Evolutionary conservation across 108 stramenopile species (phyloP), one percentile per base, ranked within the genome.

Genomic region (Conticribra guillardii): DNA sequence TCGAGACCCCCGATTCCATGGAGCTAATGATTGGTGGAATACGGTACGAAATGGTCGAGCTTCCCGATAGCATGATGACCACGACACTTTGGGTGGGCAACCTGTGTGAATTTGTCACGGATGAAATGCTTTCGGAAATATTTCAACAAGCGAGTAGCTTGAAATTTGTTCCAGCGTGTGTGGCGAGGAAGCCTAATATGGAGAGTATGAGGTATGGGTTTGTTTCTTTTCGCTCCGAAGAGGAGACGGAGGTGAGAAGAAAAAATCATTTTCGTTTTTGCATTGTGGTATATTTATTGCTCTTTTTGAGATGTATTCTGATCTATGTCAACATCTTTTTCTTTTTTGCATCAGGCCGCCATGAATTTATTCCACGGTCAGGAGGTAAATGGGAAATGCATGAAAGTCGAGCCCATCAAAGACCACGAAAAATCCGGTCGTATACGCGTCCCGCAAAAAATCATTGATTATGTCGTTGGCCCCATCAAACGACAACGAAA

Each of bases 31-130:
- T 87, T 57, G 91, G 91, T 2, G 91, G 91, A 9, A 50, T 76
- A 34, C 79, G 87, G 16, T 92, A 87, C 65, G 87, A 90, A 82
- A 87, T 89, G 85, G 83, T 89, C 5, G 84, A 85, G 19, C 76
- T 92, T 2, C 91, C 91, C 16, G 91, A 92, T 61, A 73, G 69
- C 49, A 89, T 92, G 88, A 71, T 87, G 73, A 83, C 83, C 23
- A 92, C 91, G 41, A 92, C 91, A 0, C 17, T 92, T 0, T 90
- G 87, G 79, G 91, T 92, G 30, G 91, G 91, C 11, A 90, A 92
- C 55, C 48, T 92, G 3, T 83, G 82, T 56, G 91, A 92, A 63
- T 92, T 92, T 73, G 85, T 84, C 14, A 76, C 87, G 7, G 91
- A 92, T 54, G 87, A 89, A 41, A 80, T 87, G 65, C 74, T 92